Conservation (phyloP, 225 moss, liverwort and hornwort genomes). For the Pleurozium schreberi region DNA sequence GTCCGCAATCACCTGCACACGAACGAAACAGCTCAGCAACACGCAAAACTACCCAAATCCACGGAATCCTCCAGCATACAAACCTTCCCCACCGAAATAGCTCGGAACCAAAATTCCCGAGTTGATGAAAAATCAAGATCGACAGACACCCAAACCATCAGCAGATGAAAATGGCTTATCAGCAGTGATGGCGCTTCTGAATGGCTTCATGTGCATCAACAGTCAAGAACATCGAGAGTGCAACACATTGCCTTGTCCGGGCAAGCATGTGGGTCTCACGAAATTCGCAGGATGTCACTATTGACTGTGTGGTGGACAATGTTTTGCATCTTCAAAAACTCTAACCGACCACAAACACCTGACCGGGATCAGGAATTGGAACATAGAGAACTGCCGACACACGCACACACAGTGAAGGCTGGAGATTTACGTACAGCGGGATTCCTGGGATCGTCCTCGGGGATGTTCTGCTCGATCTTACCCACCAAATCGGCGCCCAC, state of each 20-base stretch:
- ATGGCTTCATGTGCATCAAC: background rate
- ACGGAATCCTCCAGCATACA: no score
- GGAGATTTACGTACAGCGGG: conserved; percentile 10
- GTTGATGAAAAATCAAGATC: background rate
- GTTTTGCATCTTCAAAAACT: background rate
- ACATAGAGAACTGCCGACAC: background rate
- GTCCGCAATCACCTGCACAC: background rate
- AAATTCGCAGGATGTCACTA: background rate
- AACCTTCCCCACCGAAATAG: background rate
- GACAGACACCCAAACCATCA: background rate
- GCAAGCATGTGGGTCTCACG: background rate
- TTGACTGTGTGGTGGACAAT: background rate
- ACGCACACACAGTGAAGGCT: background rate
- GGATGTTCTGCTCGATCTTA: conserved; percentile 59
- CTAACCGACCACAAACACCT: no score
- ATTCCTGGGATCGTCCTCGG: conserved; percentile 63
- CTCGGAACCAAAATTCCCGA: background rate
- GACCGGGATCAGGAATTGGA: background rate
- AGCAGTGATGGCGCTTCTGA: no score
- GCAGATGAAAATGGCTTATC: no score
- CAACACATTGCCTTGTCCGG: background rate
- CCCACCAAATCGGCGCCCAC: conserved; percentile 61
- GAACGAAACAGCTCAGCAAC: background rate
- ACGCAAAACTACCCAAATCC: background rate
- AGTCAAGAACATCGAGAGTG: background rate